phyloP scores from a whole-genome alignment of 768 basidiomycete species.

The Termitomyces sp. region DNA sequence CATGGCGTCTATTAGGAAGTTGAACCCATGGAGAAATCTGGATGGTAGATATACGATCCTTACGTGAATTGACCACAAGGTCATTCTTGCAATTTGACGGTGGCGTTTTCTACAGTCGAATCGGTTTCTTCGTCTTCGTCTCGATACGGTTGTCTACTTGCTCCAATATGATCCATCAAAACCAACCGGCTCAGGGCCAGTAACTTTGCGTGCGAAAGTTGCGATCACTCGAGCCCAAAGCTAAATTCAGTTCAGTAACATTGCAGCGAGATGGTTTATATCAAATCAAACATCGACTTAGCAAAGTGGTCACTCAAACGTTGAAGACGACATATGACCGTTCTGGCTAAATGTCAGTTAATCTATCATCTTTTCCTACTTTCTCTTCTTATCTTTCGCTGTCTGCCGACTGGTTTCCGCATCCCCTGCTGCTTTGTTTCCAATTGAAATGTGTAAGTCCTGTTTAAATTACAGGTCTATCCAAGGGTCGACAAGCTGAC shows the following conservation, averaged over 20 bases:
- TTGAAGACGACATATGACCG: not conserved
- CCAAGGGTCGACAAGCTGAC: not conserved
- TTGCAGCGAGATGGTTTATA: too few species aligned
- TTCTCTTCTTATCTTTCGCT: not conserved
- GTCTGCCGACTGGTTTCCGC: not conserved
- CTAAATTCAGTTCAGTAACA: too few species aligned
- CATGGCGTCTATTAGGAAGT: slow-evolving; percentile 35
- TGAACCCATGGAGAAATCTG: slow-evolving; percentile 8
- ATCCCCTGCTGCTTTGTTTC: not conserved
- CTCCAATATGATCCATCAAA: not conserved
- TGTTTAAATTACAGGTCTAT: not conserved
- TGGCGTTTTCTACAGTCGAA: not conserved
- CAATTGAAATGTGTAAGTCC: not conserved
- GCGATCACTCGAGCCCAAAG: not conserved
- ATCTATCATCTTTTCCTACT: not conserved
- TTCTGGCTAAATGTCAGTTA: not conserved
- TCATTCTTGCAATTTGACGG: not conserved
- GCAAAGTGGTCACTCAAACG: not conserved
- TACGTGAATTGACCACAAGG: not conserved
- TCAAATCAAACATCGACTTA: not conserved
- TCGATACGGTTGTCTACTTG: not conserved
- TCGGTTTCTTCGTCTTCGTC: not conserved
- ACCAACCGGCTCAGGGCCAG: too few species aligned
- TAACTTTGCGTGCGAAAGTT: not conserved
- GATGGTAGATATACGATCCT: not conserved